phyloP scores from a whole-genome alignment of 202 grass and related monocot genomes.

The Dendrocalamus latiflorus region DNA sequence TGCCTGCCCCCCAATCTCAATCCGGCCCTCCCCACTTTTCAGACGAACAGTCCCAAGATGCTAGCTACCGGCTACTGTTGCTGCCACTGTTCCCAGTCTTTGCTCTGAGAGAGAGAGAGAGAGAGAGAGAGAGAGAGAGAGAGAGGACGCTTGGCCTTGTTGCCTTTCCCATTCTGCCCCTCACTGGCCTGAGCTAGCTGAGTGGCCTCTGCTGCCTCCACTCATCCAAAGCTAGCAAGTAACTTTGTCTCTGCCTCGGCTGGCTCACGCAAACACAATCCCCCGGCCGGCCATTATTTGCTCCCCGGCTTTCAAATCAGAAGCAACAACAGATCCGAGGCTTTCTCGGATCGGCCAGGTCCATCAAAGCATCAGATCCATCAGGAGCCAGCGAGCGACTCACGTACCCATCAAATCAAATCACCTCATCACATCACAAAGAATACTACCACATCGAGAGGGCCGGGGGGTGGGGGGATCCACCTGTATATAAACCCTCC shows the following conservation, averaged over 20 bases:
- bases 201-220: neutral
- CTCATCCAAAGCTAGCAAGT: neutral
- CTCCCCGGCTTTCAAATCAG: constrained; percentile 35
- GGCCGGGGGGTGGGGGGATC: too few species aligned
- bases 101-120: too few species aligned
- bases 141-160: constrained; percentile 17
- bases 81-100: constrained; percentile 22
- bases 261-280: neutral
- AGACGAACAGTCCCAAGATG: constrained; percentile 44
- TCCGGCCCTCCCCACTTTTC: constrained; percentile 46
- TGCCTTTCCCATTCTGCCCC: constrained; percentile 36
- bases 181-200: neutral
- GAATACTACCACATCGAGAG: neutral
- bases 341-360: constrained; percentile 54
- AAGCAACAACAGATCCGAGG: constrained; percentile 61
- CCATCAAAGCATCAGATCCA: constrained; percentile 70
- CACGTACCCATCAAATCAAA: constrained; percentile 29
- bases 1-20: neutral
- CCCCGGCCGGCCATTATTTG: constrained; percentile 1
- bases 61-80: constrained; percentile 20
- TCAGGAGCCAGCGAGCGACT: constrained; percentile 21
- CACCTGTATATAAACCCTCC: constrained; percentile 23
- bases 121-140: neutral
- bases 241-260: neutral
- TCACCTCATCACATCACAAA: constrained; percentile 34